phyloP scores from a whole-genome alignment of 164 flowering plant species.

The Santalum album region DNA sequence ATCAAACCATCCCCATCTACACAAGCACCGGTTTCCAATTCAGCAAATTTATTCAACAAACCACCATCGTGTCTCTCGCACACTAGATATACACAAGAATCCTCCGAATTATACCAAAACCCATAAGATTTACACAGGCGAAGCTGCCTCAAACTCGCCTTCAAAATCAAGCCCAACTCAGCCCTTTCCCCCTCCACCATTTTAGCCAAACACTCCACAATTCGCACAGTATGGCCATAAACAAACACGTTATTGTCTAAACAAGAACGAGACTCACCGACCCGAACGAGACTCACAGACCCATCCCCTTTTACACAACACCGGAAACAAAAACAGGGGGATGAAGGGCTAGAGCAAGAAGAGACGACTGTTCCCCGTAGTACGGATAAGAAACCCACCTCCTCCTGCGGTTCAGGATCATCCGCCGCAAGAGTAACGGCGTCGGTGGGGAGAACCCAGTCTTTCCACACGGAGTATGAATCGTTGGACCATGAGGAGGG shows the following conservation, averaged over 20 bases:
- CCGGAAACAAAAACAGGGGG: background rate
- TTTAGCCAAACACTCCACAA: slow-evolving; percentile 39
- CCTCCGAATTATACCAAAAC: slow-evolving; percentile 54
- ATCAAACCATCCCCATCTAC: slow-evolving; percentile 7
- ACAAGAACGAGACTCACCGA: slow-evolving; percentile 16
- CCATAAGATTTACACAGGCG: slow-evolving; percentile 46
- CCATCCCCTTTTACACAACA: slow-evolving; percentile 13
- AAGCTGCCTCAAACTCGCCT: slow-evolving; percentile 15
- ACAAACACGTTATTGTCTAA: slow-evolving; percentile 16
- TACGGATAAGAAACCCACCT: slow-evolving; percentile 5
- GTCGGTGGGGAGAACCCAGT: slow-evolving; percentile 45
- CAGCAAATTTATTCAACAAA: slow-evolving; percentile 14
- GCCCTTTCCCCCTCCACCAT: slow-evolving; percentile 36
- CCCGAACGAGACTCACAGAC: slow-evolving; percentile 38
- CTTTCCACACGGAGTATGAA: slow-evolving; percentile 52
- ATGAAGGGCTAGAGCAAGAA: background rate
- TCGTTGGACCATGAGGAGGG: slow-evolving; percentile 46
- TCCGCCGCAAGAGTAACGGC: slow-evolving; percentile 14
- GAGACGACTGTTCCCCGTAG: slow-evolving; percentile 11
- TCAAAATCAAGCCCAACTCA: slow-evolving; percentile 38
- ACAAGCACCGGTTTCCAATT: background rate
- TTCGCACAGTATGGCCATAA: slow-evolving; percentile 30
- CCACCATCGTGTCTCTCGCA: slow-evolving; percentile 28
- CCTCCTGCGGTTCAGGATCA: background rate
- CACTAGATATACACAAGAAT: slow-evolving; percentile 48